Conservation (phyloP, 805 yeast genomes). For the Metschnikowia anglica region DNA sequence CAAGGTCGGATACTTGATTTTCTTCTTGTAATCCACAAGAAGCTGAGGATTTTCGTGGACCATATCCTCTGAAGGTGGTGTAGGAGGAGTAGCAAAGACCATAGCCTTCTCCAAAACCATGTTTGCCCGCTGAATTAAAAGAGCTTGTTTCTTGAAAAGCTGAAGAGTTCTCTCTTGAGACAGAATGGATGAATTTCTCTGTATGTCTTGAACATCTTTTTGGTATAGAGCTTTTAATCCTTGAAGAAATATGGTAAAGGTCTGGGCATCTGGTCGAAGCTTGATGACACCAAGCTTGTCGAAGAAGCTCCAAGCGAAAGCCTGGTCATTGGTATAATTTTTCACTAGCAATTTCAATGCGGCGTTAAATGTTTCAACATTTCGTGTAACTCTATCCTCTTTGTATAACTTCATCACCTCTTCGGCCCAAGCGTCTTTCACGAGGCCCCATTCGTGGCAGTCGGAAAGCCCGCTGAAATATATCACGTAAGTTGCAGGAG, state of each 20-base stretch:
- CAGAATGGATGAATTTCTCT: constrained; percentile 17
- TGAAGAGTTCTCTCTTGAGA: constrained; percentile 23
- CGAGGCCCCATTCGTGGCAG: constrained; percentile 34
- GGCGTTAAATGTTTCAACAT: constrained; percentile 37
- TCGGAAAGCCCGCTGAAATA: constrained; percentile 38
- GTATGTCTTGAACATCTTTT: constrained; percentile 18
- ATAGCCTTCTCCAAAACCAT: constrained; percentile 29
- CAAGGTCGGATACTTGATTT: constrained; percentile 15
- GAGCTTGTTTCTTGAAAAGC: constrained; percentile 30
- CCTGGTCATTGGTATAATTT: constrained; percentile 33
- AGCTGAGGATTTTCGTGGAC: constrained; percentile 23
- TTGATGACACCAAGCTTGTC: constrained; percentile 24
- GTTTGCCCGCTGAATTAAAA: constrained; percentile 28
- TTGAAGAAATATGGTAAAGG: constrained; percentile 40
- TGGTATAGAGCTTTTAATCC: constrained; percentile 30
- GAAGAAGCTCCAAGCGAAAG: constrained; percentile 39
- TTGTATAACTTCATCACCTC: constrained; percentile 26
- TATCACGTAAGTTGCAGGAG: constrained; percentile 43
- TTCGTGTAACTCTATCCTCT: constrained; percentile 9
- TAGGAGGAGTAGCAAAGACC: constrained; percentile 33
- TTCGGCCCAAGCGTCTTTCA: constrained; percentile 21
- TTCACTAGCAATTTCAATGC: constrained; percentile 36
- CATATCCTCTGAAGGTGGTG: constrained; percentile 32
- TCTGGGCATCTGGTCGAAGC: constrained; percentile 32
- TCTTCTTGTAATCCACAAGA: constrained; percentile 18